Evolutionary conservation across 2,329 filamentous ascomycete genomes (phyloP).

Genomic region (Coniochaeta sp.): DNA sequence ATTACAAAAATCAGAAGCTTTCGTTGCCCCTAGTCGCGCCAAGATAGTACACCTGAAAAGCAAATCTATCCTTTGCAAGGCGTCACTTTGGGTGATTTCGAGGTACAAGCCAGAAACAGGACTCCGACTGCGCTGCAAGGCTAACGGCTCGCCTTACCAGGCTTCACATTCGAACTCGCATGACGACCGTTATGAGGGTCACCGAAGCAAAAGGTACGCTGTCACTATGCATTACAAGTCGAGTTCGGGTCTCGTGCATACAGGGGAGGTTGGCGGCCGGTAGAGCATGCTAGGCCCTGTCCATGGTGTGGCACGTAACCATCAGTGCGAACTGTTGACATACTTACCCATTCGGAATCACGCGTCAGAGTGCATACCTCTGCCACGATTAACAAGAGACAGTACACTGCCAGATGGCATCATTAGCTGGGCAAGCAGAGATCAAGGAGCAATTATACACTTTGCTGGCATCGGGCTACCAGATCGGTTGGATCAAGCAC

Average conservation of each 20-base stretch:
- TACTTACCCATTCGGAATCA: neutral
- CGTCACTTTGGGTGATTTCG: neutral
- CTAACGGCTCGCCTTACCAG: neutral
- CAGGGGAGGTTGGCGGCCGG: neutral
- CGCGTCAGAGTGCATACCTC: neutral
- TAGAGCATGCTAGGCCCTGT: neutral
- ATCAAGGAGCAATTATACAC: neutral
- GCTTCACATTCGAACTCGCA: neutral
- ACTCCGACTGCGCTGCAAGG: neutral
- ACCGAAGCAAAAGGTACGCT: neutral
- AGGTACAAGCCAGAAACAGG: neutral
- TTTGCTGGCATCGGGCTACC: neutral
- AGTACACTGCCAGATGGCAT: neutral
- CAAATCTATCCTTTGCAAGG: neutral
- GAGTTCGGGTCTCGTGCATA: neutral
- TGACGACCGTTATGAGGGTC: neutral
- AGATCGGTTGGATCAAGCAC: neutral
- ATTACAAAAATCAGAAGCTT: neutral
- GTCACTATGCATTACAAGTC: neutral
- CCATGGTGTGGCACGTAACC: neutral
- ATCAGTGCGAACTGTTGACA: neutral
- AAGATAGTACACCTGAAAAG: neutral
- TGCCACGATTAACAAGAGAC: neutral
- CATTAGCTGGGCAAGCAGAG: neutral
- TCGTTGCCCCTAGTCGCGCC: too few relatives aligned